Base-by-base conservation (phyloP, 495 filamentous ascomycete genomes). In the Alectoria sarmentosa region DNA sequence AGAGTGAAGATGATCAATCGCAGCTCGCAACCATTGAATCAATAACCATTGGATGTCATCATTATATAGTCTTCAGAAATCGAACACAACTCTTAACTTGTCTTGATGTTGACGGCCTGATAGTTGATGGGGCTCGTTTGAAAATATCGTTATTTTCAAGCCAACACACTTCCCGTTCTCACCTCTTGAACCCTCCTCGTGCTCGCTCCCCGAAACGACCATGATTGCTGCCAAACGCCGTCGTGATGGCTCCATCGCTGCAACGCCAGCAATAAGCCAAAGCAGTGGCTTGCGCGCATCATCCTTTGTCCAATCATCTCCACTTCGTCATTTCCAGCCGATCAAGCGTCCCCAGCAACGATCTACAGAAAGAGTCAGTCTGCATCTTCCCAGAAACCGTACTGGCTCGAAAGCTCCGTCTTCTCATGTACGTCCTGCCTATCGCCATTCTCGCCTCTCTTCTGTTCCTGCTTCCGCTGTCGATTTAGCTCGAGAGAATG, bases 221-320 rank as follows among this genome's bases (percentile, higher is more conserved):
- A 64, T 64, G 62, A 64, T 37, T 32, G 8, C 64, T 19, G 32
- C 26, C 38, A 65, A 65, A 23, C 64, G 64, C 30, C 58, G 38
- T n/a, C 46, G 37, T n/a, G 58, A 65, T 23, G 37, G 13, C 11
- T 55, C 58, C 28, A 28, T 38, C 37, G 14, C 64, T 65, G 58
- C 46, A 42, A 65, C 56, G 30, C 64, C 64, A 61, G 38, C 19
- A 32, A 26, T 46, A 19, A 57, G 36, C 36, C 26, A 44, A 46
- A 65, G 46, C 58, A 65, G 58, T 58, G 62, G 39, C 28, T 46
- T 46, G 26, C 37, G 58, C 32, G 17, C 46, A 49, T 14, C 64
- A 28, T 65, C 64, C 23, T 46, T 46, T 37, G 48, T 59, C 42
- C 64, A 55, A 30, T 65, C 64, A 36, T 32, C 64, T 28, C 38